phyloP scores from a whole-genome alignment of 139 green algal genomes.

The Chlorella sp. region DNA sequence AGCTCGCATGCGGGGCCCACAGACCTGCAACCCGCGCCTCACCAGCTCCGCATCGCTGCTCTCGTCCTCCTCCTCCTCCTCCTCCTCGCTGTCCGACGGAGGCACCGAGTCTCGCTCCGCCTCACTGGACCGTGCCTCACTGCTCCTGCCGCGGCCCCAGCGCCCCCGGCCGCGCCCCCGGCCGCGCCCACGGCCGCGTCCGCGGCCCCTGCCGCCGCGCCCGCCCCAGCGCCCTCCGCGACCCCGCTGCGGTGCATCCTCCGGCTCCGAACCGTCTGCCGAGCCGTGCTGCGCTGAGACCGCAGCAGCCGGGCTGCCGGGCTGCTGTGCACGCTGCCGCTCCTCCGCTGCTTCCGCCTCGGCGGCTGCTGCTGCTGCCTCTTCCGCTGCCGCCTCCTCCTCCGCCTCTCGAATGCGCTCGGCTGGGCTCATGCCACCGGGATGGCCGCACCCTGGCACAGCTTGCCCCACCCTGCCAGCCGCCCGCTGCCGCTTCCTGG shows the following conservation, averaged over 20 bases:
- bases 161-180: no score
- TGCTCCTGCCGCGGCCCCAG: neutral
- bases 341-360: neutral
- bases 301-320: no score
- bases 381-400: neutral
- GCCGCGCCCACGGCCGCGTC: constrained; percentile 9
- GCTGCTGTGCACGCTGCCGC: neutral
- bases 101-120: neutral
- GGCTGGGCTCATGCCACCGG: no score
- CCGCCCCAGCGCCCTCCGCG: neutral
- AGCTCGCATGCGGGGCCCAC: no score
- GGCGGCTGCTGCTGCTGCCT: constrained; percentile 8
- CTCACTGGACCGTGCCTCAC: neutral
- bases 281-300: no score
- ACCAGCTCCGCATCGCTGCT: neutral
- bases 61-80: no score
- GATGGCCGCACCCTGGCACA: neutral
- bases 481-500: neutral
- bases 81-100: neutral
- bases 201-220: constrained; percentile 19
- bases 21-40: neutral
- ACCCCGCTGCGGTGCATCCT: neutral
- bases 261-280: no score
- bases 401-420: no score
- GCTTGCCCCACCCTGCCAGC: neutral